Conservation (phyloP, 495 filamentous ascomycete genomes). For the Aspergillus carlsbadensis region DNA sequence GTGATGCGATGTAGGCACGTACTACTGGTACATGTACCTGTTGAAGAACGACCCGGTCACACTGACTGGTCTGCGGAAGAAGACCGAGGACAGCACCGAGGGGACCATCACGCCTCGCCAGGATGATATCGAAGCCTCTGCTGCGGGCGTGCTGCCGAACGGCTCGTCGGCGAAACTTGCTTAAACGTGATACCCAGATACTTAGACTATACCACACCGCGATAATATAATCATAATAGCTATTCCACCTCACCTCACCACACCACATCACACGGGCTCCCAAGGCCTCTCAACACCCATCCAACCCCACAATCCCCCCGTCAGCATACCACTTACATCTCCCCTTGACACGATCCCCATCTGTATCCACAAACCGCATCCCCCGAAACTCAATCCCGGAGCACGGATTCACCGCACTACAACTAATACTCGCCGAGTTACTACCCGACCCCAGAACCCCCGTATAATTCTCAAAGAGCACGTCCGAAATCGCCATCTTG, state of each 20-base stretch:
- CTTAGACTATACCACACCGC: too few species aligned
- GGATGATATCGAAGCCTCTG: constrained; percentile 28
- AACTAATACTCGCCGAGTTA: too few species aligned
- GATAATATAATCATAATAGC: too few species aligned
- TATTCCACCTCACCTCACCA: too few species aligned
- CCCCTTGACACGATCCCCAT: too few species aligned
- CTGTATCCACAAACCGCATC: too few species aligned
- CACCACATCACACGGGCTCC: too few species aligned
- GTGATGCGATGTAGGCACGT: constrained; percentile 41
- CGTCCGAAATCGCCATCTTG: constrained; percentile 48
- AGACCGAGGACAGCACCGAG: constrained; percentile 3
- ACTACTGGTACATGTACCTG: constrained; percentile 55
- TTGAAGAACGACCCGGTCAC: constrained; percentile 24
- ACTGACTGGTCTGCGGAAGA: constrained; percentile 18
- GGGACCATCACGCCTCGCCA: constrained; percentile 11
- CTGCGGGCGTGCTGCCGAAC: constrained; percentile 5
- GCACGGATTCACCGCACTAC: too few species aligned
- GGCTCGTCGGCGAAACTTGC: neutral
- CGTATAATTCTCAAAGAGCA: constrained; percentile 55
- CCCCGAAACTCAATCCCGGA: too few species aligned
- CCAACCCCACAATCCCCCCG: too few species aligned
- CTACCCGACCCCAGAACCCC: constrained; percentile 19
- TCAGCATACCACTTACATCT: too few species aligned
- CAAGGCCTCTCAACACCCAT: too few species aligned
- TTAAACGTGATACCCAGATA: neutral